Conservation (phyloP, 2,329 filamentous ascomycete genomes). For the Fusarium ramigenum region DNA sequence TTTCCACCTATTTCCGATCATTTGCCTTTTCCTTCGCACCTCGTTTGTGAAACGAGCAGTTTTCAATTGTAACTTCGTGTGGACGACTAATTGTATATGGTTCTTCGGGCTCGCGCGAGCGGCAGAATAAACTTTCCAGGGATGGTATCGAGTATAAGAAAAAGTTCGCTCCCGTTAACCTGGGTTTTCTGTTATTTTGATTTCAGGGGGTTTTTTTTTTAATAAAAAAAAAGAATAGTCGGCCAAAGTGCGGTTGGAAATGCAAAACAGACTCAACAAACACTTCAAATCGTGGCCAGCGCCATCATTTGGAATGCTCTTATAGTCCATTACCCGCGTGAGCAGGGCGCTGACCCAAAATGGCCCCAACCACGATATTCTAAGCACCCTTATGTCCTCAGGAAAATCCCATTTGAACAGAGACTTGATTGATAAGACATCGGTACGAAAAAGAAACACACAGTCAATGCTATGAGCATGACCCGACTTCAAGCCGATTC, state of each 20-base stretch:
- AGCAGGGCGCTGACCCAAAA: conserved; percentile 8
- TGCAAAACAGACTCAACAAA: neutral
- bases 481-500: conserved; percentile 40
- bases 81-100: conserved; percentile 35
- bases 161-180: conserved; percentile 5
- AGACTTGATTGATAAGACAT: conserved; percentile 23
- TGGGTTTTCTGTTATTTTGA: neutral
- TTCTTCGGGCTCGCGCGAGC: conserved; percentile 48
- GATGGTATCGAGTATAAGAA: conserved; percentile 40
- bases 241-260: neutral
- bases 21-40: neutral
- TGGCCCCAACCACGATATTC: conserved; percentile 10
- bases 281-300: neutral
- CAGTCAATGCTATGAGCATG: neutral
- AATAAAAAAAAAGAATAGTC: neutral
- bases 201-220: neutral
- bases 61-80: conserved; percentile 21
- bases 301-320: neutral
- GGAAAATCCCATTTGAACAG: neutral
- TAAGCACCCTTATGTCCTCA: neutral
- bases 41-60: neutral
- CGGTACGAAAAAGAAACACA: conserved; percentile 18
- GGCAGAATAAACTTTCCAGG: conserved; percentile 42
- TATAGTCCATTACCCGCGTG: conserved; percentile 5
- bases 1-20: conserved; percentile 2